Evolutionary conservation across 2,329 filamentous ascomycete species (phyloP).

Genomic region (Pseudonectria buxi): DNA sequence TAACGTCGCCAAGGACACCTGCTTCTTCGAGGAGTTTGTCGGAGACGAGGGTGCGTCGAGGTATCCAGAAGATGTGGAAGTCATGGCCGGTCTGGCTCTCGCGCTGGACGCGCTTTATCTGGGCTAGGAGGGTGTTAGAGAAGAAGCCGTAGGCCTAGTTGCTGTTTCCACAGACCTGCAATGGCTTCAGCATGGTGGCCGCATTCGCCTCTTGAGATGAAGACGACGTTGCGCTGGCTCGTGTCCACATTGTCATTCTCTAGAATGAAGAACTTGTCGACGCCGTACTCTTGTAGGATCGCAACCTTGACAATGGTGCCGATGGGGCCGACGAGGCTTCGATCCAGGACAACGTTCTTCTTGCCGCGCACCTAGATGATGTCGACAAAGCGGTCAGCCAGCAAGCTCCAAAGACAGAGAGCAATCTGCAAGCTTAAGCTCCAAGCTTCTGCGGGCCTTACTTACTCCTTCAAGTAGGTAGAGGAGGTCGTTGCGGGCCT

Average conservation of each 20-base stretch:
- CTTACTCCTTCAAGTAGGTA: conserved; percentile 91
- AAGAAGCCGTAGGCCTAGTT: not conserved
- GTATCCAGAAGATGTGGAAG: conserved; percentile 94
- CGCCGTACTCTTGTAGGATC: conserved; percentile 90
- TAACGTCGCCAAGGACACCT: conserved; percentile 88
- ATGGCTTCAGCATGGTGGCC: conserved; percentile 76
- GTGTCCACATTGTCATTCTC: conserved; percentile 95
- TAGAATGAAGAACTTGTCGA: conserved; percentile 94
- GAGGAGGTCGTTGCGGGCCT: conserved; percentile 81
- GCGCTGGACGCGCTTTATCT: conserved; percentile 83
- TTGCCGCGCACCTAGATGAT: conserved; percentile 82
- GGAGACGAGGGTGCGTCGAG: conserved; percentile 82
- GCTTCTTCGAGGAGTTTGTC: conserved; percentile 89
- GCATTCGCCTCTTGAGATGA: conserved; percentile 86
- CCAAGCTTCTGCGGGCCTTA: conserved; percentile 25
- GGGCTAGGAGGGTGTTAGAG: conserved; percentile 52
- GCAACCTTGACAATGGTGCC: conserved; percentile 93
- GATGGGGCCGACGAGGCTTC: conserved; percentile 79
- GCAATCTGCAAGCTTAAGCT: too few relatives aligned
- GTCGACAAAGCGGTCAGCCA: conserved; percentile 5
- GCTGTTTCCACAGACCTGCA: conserved; percentile 60
- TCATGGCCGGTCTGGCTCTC: conserved; percentile 89
- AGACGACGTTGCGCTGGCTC: conserved; percentile 90
- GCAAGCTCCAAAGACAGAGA: conserved; percentile 8
- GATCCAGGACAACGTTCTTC: conserved; percentile 95